These are phyloP conservation scores for Xylariaceae sp. DNA, from an alignment of 2,329 filamentous ascomycete species.

Conservation along the genomic window DNA sequence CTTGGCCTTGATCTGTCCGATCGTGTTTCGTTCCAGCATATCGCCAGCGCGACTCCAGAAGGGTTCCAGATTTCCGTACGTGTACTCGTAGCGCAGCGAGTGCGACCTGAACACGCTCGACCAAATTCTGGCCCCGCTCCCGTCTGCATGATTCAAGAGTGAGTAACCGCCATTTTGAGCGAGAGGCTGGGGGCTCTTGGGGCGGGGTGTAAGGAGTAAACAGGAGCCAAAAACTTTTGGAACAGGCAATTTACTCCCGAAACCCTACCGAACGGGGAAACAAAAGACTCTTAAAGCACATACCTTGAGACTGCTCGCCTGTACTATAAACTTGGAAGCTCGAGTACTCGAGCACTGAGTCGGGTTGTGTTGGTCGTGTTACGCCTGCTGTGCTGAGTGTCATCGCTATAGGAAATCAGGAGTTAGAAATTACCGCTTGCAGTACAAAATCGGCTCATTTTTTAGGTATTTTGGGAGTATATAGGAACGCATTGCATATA, in stretches of 20 bases:
- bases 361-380: slow-evolving; percentile 3
- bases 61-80: background rate
- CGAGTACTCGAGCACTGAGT: slow-evolving; percentile 21
- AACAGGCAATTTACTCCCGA: too few species aligned
- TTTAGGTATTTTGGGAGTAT: too few species aligned
- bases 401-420: too few species aligned
- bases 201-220: background rate
- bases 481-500: too few species aligned
- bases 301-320: background rate
- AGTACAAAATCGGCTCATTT: too few species aligned
- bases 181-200: too few species aligned
- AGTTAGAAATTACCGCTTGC: too few species aligned
- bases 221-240: too few species aligned
- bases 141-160: background rate
- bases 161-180: too few species aligned
- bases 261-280: too few species aligned
- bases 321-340: too few species aligned
- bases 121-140: background rate
- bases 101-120: slow-evolving; percentile 5
- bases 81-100: slow-evolving; percentile 18
- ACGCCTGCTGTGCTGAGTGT: slow-evolving; percentile 8
- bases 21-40: background rate
- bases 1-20: slow-evolving; percentile 13
- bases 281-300: background rate
- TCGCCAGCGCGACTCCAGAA: background rate